Conservation (phyloP, 352 stramenopile species). For the Pythium myriotylum region DNA sequence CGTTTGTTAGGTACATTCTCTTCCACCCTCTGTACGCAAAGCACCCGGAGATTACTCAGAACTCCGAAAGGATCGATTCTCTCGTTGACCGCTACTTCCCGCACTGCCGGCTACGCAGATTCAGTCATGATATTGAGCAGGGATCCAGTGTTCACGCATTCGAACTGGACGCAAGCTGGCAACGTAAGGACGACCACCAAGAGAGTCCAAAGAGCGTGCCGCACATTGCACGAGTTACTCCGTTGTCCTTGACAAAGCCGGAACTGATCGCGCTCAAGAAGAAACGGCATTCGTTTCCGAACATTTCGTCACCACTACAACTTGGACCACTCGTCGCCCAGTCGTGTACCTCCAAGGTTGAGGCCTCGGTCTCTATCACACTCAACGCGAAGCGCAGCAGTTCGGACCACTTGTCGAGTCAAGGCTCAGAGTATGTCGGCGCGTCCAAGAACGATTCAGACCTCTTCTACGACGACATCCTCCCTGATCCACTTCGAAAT, state of each 20-base stretch:
- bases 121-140: slow-evolving; percentile 59
- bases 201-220: slow-evolving; percentile 1
- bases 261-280: slow-evolving; percentile 34
- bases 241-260: slow-evolving; percentile 31
- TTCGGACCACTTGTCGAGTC: slow-evolving; percentile 18
- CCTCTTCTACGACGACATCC: slow-evolving; percentile 42
- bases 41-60: slow-evolving; percentile 40
- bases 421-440: neutral
- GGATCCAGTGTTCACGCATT: slow-evolving; percentile 14
- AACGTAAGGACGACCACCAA: slow-evolving; percentile 20
- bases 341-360: neutral
- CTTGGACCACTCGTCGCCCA: slow-evolving; percentile 11
- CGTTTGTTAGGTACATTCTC: slow-evolving; percentile 76
- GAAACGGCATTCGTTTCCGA: slow-evolving; percentile 73
- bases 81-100: slow-evolving; percentile 74
- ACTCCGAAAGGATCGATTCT: slow-evolving; percentile 34
- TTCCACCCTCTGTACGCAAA: slow-evolving; percentile 77
- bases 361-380: slow-evolving; percentile 4
- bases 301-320: slow-evolving; percentile 43
- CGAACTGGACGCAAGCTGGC: slow-evolving; percentile 21
- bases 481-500: slow-evolving; percentile 43
- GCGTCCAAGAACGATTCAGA: slow-evolving; percentile 40
- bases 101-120: slow-evolving; percentile 64
- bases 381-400: slow-evolving; percentile 21
- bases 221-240: slow-evolving; percentile 19